Conservation (phyloP, 169 alveolate species). For the Miamiensis avidus region DNA sequence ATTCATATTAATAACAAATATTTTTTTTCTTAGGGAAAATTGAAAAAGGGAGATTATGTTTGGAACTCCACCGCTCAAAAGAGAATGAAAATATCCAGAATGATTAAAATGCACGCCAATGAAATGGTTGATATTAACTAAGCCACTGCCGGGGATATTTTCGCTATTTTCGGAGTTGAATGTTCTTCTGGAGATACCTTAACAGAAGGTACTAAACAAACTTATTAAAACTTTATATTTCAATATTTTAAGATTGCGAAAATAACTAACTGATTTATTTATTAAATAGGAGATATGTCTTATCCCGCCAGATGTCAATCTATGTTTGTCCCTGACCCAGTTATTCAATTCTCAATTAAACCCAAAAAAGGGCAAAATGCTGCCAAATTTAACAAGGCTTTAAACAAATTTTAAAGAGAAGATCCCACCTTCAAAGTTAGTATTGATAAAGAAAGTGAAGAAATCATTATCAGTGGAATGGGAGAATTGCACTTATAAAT, state of each 20-base stretch:
- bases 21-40: too few relatives aligned
- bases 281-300: conserved; percentile 5
- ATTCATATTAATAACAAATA: too few relatives aligned
- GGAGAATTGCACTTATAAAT: conserved; percentile 95
- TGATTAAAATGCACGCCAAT: conserved; percentile 94
- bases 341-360: conserved; percentile 89
- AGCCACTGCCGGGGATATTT: conserved; percentile 95
- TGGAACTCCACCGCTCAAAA: conserved; percentile 77
- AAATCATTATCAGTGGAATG: conserved; percentile 93
- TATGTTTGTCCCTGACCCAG: conserved; percentile 95
- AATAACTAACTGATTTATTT: not conserved
- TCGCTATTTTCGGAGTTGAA: conserved; percentile 95
- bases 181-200: conserved; percentile 93
- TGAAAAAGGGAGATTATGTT: conserved; percentile 81
- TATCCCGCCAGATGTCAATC: conserved; percentile 56
- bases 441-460: conserved; percentile 91
- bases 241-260: not conserved
- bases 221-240: conserved; percentile 49
- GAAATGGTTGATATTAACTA: conserved; percentile 90
- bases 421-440: conserved; percentile 94
- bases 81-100: conserved; percentile 75
- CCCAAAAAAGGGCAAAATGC: conserved; percentile 71
- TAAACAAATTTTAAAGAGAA: conserved; percentile 90
- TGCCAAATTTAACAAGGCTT: conserved; percentile 88
- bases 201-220: conserved; percentile 80